phyloP scores from a whole-genome alignment of 2,329 filamentous ascomycete species.

The Diaporthe australafricana region DNA sequence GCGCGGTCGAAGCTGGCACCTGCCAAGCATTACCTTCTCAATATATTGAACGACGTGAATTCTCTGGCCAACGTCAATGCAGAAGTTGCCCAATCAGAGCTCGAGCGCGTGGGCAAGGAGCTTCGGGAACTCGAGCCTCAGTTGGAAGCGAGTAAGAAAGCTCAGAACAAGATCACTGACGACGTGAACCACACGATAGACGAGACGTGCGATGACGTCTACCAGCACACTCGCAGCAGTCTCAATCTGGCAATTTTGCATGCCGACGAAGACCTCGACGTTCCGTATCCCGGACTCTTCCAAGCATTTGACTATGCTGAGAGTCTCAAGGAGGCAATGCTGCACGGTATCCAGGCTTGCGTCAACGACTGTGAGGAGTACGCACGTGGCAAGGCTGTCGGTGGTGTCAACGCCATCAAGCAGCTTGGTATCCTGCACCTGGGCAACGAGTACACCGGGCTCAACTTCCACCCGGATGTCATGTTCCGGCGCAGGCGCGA shows the following conservation, averaged over 20 bases:
- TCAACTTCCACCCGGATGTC: constrained; percentile 89
- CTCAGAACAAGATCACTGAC: constrained; percentile 82
- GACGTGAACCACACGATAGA: constrained; percentile 86
- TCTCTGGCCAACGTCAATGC: constrained; percentile 87
- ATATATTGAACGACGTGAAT: constrained; percentile 89
- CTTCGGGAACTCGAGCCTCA: constrained; percentile 86
- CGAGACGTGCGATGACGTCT: constrained; percentile 85
- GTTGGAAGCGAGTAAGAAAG: constrained; percentile 85
- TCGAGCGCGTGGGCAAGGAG: constrained; percentile 85
- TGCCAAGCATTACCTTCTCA: constrained; percentile 93
- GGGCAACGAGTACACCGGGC: constrained; percentile 85
- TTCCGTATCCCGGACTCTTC: constrained; percentile 88
- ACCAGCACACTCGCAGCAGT: constrained; percentile 82
- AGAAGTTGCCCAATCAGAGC: constrained; percentile 86
- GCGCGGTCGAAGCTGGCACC: constrained; percentile 95
- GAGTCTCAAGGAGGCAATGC: constrained; percentile 90
- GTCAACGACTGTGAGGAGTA: constrained; percentile 86
- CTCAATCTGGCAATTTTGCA: constrained; percentile 80
- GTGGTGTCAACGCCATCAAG: constrained; percentile 88
- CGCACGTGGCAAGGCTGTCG: constrained; percentile 81
- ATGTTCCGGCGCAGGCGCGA: constrained; percentile 94
- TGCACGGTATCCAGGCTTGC: constrained; percentile 84
- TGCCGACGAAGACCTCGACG: constrained; percentile 83
- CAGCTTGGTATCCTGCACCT: constrained; percentile 89
- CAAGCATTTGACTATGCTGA: constrained; percentile 93